Evolutionary conservation across 1,284 basidiomycete species (phyloP).

Genomic region (Wallemia hederae): DNA sequence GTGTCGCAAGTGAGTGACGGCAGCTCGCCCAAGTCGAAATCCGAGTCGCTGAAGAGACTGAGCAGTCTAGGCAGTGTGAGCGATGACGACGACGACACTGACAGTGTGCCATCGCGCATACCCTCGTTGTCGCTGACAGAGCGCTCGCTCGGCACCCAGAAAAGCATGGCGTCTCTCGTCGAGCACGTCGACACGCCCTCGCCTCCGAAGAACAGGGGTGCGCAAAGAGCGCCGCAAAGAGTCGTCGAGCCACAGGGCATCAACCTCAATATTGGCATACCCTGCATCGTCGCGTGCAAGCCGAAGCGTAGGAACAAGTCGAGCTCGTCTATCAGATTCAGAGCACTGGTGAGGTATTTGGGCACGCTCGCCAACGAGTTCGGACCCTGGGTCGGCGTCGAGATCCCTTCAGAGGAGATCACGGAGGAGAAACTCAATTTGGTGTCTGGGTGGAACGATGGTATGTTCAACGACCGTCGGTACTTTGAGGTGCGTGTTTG

Average conservation of each 20-base stretch:
- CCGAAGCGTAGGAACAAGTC: slow-evolving; percentile 21
- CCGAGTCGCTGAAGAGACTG: too few relatives aligned
- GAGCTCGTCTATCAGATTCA: slow-evolving; percentile 24
- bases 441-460: slow-evolving; percentile 49
- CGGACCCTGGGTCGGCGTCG: slow-evolving; percentile 74
- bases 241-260: slow-evolving; percentile 21
- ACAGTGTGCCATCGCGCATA: neutral
- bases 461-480: slow-evolving; percentile 39
- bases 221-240: too few relatives aligned
- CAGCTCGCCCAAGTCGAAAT: neutral
- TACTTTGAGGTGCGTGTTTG: slow-evolving; percentile 40
- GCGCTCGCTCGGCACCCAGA: neutral
- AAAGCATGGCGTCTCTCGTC: neutral
- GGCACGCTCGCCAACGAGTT: slow-evolving; percentile 46
- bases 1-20: neutral
- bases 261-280: slow-evolving; percentile 57
- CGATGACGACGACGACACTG: neutral
- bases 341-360: slow-evolving; percentile 60
- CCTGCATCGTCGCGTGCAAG: slow-evolving; percentile 60
- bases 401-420: slow-evolving; percentile 37
- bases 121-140: neutral
- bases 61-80: neutral
- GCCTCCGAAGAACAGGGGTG: too few relatives aligned
- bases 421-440: slow-evolving; percentile 26
- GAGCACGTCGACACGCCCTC: too few relatives aligned